Conservation (phyloP, 495 filamentous ascomycete genomes). For the Friedmanniomyces simplex region DNA sequence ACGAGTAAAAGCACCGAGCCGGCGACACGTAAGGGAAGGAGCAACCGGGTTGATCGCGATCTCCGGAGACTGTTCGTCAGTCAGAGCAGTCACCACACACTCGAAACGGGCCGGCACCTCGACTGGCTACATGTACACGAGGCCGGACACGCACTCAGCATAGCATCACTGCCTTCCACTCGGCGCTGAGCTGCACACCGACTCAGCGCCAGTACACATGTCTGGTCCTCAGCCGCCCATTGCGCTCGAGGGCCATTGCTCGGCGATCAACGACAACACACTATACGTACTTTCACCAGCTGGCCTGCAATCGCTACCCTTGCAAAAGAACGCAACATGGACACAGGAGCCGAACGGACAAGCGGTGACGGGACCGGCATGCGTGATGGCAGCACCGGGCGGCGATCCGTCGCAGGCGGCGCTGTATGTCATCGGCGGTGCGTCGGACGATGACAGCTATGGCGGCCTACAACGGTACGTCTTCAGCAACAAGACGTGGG, state of each 20-base stretch:
- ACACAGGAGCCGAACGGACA: conserved; percentile 49
- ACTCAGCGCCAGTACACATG: conserved; percentile 14
- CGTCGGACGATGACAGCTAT: conserved; percentile 43
- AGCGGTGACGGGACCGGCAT: conserved; percentile 62
- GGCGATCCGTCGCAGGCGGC: conserved; percentile 45
- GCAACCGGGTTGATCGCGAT: background rate
- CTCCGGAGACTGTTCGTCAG: background rate
- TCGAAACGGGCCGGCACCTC: background rate
- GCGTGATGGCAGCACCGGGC: conserved; percentile 49
- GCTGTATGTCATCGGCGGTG: conserved; percentile 79
- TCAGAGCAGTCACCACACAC: background rate
- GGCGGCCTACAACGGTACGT: conserved; percentile 74
- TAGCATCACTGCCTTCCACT: background rate
- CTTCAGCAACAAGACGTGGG: conserved; percentile 69
- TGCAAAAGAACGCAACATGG: conserved; percentile 65
- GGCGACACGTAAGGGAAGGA: background rate
- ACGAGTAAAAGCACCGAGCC: background rate
- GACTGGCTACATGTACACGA: background rate
- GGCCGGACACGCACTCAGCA: background rate
- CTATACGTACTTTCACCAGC: conserved; percentile 72
- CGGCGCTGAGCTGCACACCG: background rate
- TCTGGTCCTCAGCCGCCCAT: conserved; percentile 42
- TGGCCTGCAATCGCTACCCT: conserved; percentile 63
- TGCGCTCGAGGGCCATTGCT: conserved; percentile 65
- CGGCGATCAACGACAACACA: conserved; percentile 68